Evolutionary conservation across 2,329 filamentous ascomycete species (phyloP).

Genomic region (Penicillium sclerotigenum): DNA sequence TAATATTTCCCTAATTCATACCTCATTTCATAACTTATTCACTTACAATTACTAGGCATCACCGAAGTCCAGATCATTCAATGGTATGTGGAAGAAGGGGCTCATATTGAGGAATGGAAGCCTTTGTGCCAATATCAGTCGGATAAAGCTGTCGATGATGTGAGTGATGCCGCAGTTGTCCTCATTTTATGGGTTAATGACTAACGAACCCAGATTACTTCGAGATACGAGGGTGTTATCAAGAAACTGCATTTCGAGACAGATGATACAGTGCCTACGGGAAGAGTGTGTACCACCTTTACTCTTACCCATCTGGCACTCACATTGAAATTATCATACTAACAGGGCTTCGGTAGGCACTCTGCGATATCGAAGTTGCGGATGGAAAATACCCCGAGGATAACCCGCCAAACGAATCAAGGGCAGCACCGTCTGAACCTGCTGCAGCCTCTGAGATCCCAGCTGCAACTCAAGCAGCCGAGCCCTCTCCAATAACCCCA

Average conservation of each 20-base stretch:
- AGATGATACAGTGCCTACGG: constrained; percentile 93
- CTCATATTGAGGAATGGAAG: constrained; percentile 95
- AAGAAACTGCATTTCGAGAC: constrained; percentile 95
- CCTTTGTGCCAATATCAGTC: constrained; percentile 97
- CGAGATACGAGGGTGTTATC: constrained; percentile 88
- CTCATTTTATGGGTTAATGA: neutral
- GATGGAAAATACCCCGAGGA: constrained; percentile 68
- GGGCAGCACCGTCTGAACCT: constrained; percentile 25
- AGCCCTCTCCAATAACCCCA: constrained; percentile 14
- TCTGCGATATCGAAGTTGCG: constrained; percentile 92
- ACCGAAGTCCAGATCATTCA: constrained; percentile 98
- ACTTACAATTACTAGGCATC: constrained; percentile 63
- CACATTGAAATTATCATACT: constrained; percentile 3
- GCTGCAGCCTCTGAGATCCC: constrained; percentile 11
- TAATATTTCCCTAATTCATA: constrained; percentile 13
- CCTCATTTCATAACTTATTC: constrained; percentile 1
- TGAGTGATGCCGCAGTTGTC: constrained; percentile 27
- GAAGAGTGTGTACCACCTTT: constrained; percentile 51
- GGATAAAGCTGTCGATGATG: constrained; percentile 77
- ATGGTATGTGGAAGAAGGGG: constrained; percentile 97
- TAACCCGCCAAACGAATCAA: constrained; percentile 28
- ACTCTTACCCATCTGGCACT: rapidly evolving
- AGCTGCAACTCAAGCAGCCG: constrained; percentile 14
- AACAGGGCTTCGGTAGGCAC: constrained; percentile 53
- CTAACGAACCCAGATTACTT: constrained; percentile 74